Percentiles rank a stretch among this genome's conserved stretches.
Evolutionary conservation across 2,329 filamentous ascomycete species (phyloP).

Genomic region (Emericellopsis atlantica): DNA sequence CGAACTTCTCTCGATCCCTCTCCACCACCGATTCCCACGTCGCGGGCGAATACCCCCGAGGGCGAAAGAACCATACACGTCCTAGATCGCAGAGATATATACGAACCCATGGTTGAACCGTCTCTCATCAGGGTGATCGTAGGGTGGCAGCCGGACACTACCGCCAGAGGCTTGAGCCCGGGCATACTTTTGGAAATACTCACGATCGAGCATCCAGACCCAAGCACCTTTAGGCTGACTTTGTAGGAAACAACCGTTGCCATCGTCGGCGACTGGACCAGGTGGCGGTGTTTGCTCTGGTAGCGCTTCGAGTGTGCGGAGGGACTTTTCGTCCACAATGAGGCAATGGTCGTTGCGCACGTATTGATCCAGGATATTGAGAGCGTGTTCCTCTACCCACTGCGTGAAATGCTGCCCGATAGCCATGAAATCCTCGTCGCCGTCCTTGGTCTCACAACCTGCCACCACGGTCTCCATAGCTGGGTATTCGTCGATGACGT

Average conservation of each 20-base stretch:
- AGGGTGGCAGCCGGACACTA: not conserved
- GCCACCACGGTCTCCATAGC: conserved; percentile 5
- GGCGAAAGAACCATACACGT: not conserved
- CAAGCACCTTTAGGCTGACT: not conserved
- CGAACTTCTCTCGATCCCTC: not conserved
- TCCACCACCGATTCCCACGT: not conserved
- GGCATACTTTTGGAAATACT: not conserved
- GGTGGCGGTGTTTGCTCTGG: not conserved
- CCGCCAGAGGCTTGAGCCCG: not conserved
- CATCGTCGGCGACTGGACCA: not conserved
- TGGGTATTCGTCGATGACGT: conserved; percentile 10
- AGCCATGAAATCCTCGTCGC: not conserved
- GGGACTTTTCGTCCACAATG: conserved; percentile 1
- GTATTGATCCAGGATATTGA: not conserved
- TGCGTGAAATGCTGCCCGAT: not conserved
- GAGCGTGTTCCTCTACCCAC: not conserved
- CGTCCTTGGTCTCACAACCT: conserved; percentile 2
- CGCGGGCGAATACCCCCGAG: not conserved
- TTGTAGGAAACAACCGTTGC: not conserved
- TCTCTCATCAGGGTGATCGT: not conserved
- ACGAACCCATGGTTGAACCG: not conserved
- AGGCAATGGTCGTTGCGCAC: conserved; percentile 3
- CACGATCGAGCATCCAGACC: conserved; percentile 1
- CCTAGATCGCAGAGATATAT: not conserved
- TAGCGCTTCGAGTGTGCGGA: not conserved